phyloP scores from a whole-genome alignment of 2,329 filamentous ascomycete genomes.

The Monosporascus sp. region DNA sequence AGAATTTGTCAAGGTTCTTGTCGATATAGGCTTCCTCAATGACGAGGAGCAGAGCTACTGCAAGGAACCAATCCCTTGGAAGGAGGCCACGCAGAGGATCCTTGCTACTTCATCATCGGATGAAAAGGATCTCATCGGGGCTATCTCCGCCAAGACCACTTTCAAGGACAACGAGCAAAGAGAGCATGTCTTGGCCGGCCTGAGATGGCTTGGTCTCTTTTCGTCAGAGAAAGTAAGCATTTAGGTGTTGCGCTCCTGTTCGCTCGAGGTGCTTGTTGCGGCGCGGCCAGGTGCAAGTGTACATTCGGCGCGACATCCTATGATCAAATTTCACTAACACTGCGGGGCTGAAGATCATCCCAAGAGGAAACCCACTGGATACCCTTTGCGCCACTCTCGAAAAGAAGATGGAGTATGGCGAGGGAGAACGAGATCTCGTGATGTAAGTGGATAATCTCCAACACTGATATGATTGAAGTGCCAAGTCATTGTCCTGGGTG shows the following conservation, averaged over 20 bases:
- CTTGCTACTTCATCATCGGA: conserved; percentile 61
- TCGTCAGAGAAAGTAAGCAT: conserved; percentile 23
- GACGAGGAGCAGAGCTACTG: conserved; percentile 63
- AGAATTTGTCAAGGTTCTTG: conserved; percentile 79
- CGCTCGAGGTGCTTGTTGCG: conserved; percentile 55
- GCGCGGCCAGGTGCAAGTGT: conserved; percentile 1
- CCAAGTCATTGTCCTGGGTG: neutral
- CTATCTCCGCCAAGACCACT: conserved; percentile 68
- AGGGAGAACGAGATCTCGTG: conserved; percentile 79
- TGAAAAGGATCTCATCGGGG: conserved; percentile 64
- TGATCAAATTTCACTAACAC: neutral
- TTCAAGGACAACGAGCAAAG: conserved; percentile 67
- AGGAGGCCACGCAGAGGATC: conserved; percentile 75
- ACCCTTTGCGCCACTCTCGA: conserved; percentile 87
- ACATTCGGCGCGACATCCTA: neutral
- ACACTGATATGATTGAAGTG: neutral
- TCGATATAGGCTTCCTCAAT: conserved; percentile 83
- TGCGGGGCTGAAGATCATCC: conserved; percentile 12
- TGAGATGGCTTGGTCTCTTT: conserved; percentile 59
- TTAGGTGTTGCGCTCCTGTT: conserved; percentile 38
- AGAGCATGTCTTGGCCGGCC: conserved; percentile 62
- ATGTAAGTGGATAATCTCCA: conserved; percentile 31
- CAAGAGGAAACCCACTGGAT: conserved; percentile 75
- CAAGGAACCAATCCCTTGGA: conserved; percentile 68
- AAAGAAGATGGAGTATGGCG: conserved; percentile 84